Evolutionary conservation across 208 protist genomes (phyloP).

Genomic region (Wallacemonas sp.): DNA sequence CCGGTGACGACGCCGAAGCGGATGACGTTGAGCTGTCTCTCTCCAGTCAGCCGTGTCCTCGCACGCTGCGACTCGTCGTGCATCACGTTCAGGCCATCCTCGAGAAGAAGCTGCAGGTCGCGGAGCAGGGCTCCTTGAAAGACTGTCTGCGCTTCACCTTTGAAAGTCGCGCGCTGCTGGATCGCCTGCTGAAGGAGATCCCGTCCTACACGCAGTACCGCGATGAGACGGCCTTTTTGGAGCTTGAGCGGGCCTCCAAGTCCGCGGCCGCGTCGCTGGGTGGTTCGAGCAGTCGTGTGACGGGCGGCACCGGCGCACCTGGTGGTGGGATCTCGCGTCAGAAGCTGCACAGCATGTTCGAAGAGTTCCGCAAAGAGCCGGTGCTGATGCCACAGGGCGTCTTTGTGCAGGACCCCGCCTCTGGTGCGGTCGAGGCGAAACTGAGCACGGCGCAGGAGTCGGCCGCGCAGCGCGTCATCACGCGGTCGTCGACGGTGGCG

Average conservation of each 20-base stretch:
- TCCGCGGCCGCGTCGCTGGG: not conserved
- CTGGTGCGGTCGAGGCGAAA: slow-evolving; percentile 44
- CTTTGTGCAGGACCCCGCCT: slow-evolving; percentile 55
- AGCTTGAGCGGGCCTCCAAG: slow-evolving; percentile 11
- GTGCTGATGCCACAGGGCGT: slow-evolving; percentile 57
- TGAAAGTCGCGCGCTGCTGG: slow-evolving; percentile 76
- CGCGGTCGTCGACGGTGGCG: too few relatives aligned
- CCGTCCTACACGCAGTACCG: slow-evolving; percentile 66
- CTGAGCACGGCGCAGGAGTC: slow-evolving; percentile 22
- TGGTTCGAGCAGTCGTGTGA: not conserved
- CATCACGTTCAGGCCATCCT: slow-evolving; percentile 64
- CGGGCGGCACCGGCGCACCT: not conserved
- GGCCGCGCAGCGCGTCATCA: not conserved
- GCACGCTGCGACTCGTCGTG: slow-evolving; percentile 79
- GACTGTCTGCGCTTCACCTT: slow-evolving; percentile 81
- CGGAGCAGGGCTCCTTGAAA: slow-evolving; percentile 68
- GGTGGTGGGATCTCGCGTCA: slow-evolving; percentile 9
- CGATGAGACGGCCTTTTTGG: slow-evolving; percentile 21
- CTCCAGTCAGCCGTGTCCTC: slow-evolving; percentile 72
- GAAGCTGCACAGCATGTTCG: slow-evolving; percentile 60
- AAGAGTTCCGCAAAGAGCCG: slow-evolving; percentile 68
- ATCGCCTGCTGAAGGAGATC: slow-evolving; percentile 85
- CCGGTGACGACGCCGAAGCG: slow-evolving; percentile 2
- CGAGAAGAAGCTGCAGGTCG: slow-evolving; percentile 64
- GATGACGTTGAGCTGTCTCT: slow-evolving; percentile 64